phyloP scores from a whole-genome alignment of 2,329 filamentous ascomycete genomes.

The Ceratocystis colombiana region DNA sequence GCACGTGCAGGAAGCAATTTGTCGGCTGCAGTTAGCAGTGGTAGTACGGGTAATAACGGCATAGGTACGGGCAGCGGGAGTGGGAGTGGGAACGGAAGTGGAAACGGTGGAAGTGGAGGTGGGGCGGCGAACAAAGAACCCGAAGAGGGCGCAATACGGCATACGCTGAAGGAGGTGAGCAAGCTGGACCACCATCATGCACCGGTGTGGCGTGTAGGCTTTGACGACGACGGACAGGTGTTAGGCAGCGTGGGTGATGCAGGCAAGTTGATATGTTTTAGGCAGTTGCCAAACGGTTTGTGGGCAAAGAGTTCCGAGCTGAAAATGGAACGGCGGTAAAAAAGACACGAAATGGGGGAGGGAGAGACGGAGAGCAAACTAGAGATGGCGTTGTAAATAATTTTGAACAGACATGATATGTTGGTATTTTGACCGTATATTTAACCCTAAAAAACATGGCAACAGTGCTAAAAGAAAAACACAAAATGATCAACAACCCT shows the following conservation, averaged over 20 bases:
- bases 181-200: constrained; percentile 57
- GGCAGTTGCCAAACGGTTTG: constrained; percentile 46
- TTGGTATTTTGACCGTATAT: not conserved
- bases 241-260: constrained; percentile 69
- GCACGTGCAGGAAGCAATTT: constrained; percentile 26
- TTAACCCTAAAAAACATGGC: constrained; percentile 7
- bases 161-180: constrained; percentile 53
- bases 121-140: not conserved
- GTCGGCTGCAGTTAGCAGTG: constrained; percentile 13
- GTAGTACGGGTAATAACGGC: not conserved
- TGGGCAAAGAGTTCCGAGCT: constrained; percentile 54
- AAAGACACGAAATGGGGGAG: not conserved
- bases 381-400: not conserved
- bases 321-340: constrained; percentile 41
- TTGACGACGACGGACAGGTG: constrained; percentile 60
- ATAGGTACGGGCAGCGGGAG: not conserved
- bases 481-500: not conserved
- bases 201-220: constrained; percentile 66
- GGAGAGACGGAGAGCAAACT: not conserved
- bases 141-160: constrained; percentile 55
- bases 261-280: constrained; percentile 53
- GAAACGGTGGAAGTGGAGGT: constrained; percentile 42
- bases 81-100: not conserved
- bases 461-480: not conserved
- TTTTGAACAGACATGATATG: not conserved